Evolutionary conservation across 2,329 filamentous ascomycete species (phyloP).

Genomic region (Curvularia verruculosa): DNA sequence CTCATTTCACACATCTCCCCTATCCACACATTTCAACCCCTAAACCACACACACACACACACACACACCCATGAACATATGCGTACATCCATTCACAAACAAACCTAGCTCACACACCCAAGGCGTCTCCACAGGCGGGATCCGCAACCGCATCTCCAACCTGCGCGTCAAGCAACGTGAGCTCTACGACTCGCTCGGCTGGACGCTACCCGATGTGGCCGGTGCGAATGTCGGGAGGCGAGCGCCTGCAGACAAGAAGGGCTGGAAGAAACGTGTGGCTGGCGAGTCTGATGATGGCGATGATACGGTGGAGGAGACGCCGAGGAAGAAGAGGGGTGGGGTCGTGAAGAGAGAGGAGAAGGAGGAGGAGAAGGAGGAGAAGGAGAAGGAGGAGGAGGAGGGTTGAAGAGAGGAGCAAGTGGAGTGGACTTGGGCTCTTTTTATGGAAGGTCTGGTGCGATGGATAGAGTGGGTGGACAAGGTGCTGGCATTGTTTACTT

Average conservation of each 20-base stretch:
- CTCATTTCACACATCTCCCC: no score
- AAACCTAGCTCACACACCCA: no score
- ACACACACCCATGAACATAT: no score
- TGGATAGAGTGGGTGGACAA: no score
- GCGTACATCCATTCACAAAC: no score
- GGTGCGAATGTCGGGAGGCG: neutral
- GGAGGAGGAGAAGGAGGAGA: conserved; percentile 1
- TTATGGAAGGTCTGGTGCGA: no score
- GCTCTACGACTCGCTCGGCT: conserved; percentile 23
- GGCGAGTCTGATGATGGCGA: conserved; percentile 1
- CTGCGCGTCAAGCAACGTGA: conserved; percentile 21
- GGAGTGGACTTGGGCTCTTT: neutral
- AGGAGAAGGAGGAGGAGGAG: conserved; percentile 5
- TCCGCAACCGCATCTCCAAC: conserved; percentile 25
- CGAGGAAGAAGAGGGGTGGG: conserved; percentile 3
- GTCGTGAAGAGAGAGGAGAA: no score
- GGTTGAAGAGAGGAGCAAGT: neutral
- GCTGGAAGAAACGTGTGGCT: conserved; percentile 3
- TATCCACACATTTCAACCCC: no score
- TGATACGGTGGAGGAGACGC: conserved; percentile 7
- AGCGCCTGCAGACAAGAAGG: neutral
- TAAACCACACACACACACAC: no score
- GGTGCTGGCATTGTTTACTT: neutral
- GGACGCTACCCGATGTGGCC: conserved; percentile 18
- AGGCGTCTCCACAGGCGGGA: conserved; percentile 7